Conservation (phyloP, 2,329 filamentous ascomycete species). For the Botrytis paeoniae region DNA sequence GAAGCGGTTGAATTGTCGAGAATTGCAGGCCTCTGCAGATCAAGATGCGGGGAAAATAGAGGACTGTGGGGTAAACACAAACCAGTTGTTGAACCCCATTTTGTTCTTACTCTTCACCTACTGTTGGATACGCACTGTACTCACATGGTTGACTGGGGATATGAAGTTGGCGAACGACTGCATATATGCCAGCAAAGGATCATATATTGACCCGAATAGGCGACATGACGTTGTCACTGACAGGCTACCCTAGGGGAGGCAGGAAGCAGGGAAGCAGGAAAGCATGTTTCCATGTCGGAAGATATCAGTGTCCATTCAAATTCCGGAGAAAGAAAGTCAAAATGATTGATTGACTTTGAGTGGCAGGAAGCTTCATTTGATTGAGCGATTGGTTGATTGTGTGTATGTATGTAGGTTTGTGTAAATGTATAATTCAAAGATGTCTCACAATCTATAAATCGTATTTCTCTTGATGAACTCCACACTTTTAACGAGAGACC, state of each 20-base stretch:
- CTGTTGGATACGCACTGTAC: background rate
- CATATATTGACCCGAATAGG: slow-evolving; percentile 7
- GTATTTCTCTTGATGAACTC: background rate
- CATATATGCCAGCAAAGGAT: background rate
- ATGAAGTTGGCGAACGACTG: background rate
- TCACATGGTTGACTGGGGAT: background rate
- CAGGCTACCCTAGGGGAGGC: background rate
- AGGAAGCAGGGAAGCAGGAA: background rate
- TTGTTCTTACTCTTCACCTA: background rate
- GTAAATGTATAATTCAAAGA: background rate
- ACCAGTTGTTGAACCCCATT: slow-evolving; percentile 3
- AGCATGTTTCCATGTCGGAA: background rate
- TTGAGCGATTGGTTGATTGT: background rate
- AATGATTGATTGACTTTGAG: background rate
- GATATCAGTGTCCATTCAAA: background rate
- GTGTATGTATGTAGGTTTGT: background rate
- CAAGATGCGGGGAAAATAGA: slow-evolving; percentile 15
- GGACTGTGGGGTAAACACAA: slow-evolving; percentile 12
- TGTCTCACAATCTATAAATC: background rate
- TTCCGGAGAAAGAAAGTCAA: background rate
- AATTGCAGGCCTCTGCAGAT: slow-evolving; percentile 14
- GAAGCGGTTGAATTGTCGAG: slow-evolving; percentile 16
- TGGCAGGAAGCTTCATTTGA: background rate
- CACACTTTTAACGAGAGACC: background rate
- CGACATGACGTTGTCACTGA: background rate